A percentile compares a stretch with the other conserved stretches of the same genome.
Conservation (phyloP, 495 filamentous ascomycete species). For the Polyplosphaeria fusca region DNA sequence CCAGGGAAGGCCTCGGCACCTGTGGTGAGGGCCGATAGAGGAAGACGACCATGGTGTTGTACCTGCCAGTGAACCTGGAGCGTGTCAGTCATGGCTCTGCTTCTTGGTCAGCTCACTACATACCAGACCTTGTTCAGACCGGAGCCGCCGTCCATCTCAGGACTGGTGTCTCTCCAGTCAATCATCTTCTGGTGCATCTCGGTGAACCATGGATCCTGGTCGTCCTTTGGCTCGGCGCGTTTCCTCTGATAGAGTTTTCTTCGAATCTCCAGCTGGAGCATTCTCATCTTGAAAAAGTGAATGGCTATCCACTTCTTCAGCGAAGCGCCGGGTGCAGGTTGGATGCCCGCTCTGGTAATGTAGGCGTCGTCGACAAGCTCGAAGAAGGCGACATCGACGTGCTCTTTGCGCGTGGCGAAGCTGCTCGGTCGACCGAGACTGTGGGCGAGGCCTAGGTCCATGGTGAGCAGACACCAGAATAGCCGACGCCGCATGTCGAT, state of each 20-base stretch:
- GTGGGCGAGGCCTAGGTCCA: slow-evolving; percentile 85
- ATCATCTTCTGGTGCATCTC: slow-evolving; percentile 74
- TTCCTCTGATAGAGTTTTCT: slow-evolving; percentile 79
- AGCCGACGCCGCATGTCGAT: slow-evolving; percentile 84
- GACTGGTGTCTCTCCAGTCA: slow-evolving; percentile 64
- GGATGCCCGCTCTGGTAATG: slow-evolving; percentile 75
- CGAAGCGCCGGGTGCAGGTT: slow-evolving; percentile 59
- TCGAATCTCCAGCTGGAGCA: slow-evolving; percentile 82
- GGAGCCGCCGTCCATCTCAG: slow-evolving; percentile 59
- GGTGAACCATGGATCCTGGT: slow-evolving; percentile 79
- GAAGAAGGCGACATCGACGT: slow-evolving; percentile 80
- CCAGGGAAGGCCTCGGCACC: slow-evolving; percentile 72
- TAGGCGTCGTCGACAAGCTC: slow-evolving; percentile 71
- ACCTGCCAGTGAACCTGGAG: slow-evolving; percentile 68
- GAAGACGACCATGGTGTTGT: slow-evolving; percentile 80
- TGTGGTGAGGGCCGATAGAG: slow-evolving; percentile 86
- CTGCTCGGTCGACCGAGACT: slow-evolving; percentile 78
- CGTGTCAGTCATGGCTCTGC: background rate
- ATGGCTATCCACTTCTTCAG: slow-evolving; percentile 81
- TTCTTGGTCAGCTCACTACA: slow-evolving; percentile 7
- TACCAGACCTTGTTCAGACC: slow-evolving; percentile 65
- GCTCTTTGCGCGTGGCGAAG: slow-evolving; percentile 72
- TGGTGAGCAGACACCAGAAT: slow-evolving; percentile 78
- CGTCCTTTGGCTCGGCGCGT: slow-evolving; percentile 64
- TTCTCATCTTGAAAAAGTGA: slow-evolving; percentile 88